These are phyloP conservation scores for Globomyces sp. DNA, from an alignment of 371 early-diverging fungal genomes.

Conservation along the genomic window DNA sequence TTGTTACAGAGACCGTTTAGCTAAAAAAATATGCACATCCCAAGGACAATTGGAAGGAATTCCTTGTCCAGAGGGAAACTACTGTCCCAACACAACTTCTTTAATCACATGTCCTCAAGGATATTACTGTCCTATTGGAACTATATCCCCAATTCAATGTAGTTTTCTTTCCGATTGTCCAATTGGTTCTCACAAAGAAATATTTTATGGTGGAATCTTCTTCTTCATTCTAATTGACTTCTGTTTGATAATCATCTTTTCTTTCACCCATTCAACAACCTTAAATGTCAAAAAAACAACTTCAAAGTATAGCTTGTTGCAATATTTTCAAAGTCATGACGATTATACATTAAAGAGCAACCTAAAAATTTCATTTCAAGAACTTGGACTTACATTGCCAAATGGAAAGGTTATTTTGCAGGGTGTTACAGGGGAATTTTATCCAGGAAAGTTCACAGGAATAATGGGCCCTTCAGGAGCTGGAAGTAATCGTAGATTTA, in stretches of 20 bases:
- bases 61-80: slow-evolving; percentile 31
- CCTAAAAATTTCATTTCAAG: slow-evolving; percentile 46
- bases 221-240: slow-evolving; percentile 26
- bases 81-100: slow-evolving; percentile 26
- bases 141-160: slow-evolving; percentile 23
- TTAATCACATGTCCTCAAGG: slow-evolving; percentile 21
- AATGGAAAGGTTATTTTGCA: slow-evolving; percentile 50
- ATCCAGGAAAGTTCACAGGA: slow-evolving; percentile 58
- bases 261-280: not conserved
- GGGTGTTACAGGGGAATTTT: slow-evolving; percentile 52
- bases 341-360: not conserved
- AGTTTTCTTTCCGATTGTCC: slow-evolving; percentile 25
- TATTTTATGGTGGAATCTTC: slow-evolving; percentile 27
- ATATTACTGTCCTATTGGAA: slow-evolving; percentile 27
- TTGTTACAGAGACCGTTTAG: not conserved
- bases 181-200: slow-evolving; percentile 11
- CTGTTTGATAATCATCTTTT: slow-evolving; percentile 18
- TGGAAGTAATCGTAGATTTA: slow-evolving; percentile 48
- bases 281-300: not conserved
- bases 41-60: slow-evolving; percentile 27
- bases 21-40: slow-evolving; percentile 7
- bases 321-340: slow-evolving; percentile 2
- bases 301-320: no score
- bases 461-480: slow-evolving; percentile 83
- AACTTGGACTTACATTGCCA: slow-evolving; percentile 48